Evolutionary conservation across 1,284 basidiomycete genomes (phyloP), one percentile per base, ranked within the genome.

Genomic region (Mixia osmundae): DNA sequence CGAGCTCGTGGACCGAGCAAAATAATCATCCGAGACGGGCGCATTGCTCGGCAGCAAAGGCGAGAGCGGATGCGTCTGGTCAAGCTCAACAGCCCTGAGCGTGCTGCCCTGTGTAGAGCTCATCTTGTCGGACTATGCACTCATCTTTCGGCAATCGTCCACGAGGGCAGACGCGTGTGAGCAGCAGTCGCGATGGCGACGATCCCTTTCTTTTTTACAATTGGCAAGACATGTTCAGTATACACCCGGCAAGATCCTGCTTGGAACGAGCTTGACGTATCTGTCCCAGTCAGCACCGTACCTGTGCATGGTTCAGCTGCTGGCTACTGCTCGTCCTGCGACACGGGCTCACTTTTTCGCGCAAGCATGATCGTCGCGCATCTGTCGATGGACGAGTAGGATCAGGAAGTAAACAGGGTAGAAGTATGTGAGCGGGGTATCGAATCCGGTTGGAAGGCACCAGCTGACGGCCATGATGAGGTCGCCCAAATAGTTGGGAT

Each of bases 401-500:
- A 91, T 69, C 5, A 69, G 65, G 52, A 99, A 97, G 62, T 87
- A 61, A 44, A 64, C 57, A 28, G 82, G 68, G 55, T 97, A 97
- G 61, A 89, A 97, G 62, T 97, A 99, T 3, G 89, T 85, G 52
- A 97, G 66, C 5, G 87, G 87, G 0, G 82, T 83, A 32, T 68
- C 61, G 58, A 94, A 85, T 6, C 79, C 83, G 1, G 82, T 89
- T 0, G 91, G 82, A 11, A 97, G 66, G 47, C 75, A 91, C 87
- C 89, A 97, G 0, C 76, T 72, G 39, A 79, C 58, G n/a, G 69
- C 74, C 83, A 89, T 89, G 45, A 87, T 58, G 42, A 78, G 61
- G 52, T 87, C 83, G 20, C 12, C 22, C 22, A 61, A 46, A 38
- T 61, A 61, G 48, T 60, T 60, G 20, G 91, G 91, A 58, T 97